These are phyloP conservation scores for Cyclotella cryptica DNA, from an alignment of 108 stramenopile genomes.

Conservation along the genomic window DNA sequence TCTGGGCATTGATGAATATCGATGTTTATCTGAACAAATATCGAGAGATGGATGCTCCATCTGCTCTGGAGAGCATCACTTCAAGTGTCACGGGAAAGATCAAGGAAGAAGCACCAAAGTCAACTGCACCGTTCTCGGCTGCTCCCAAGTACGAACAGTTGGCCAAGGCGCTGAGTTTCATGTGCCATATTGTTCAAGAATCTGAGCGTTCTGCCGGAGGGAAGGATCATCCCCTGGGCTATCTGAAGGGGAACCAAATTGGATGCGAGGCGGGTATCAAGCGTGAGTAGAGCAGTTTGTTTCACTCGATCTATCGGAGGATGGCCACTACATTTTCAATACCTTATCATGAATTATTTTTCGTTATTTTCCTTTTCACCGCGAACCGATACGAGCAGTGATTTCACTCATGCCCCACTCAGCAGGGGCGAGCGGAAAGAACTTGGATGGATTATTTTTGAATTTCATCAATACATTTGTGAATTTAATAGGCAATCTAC, in stretches of 20 bases:
- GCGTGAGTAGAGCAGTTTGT: slow-evolving; percentile 21
- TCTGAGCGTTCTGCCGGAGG: slow-evolving; percentile 54
- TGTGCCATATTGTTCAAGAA: slow-evolving; percentile 83
- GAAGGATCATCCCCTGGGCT: slow-evolving; percentile 58
- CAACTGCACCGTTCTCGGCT: slow-evolving; percentile 30
- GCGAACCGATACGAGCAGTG: slow-evolving; percentile 7
- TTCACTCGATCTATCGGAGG: not conserved
- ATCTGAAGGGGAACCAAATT: slow-evolving; percentile 74
- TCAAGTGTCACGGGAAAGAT: slow-evolving; percentile 20
- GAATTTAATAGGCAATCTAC: slow-evolving; percentile 78
- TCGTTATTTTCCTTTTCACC: not conserved
- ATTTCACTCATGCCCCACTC: slow-evolving; percentile 85
- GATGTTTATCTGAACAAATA: slow-evolving; percentile 78
- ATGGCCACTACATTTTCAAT: not conserved
- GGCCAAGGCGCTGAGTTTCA: slow-evolving; percentile 84
- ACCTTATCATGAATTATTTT: not conserved
- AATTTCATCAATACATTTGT: slow-evolving; percentile 91
- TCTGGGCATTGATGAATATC: slow-evolving; percentile 86
- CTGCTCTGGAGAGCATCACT: slow-evolving; percentile 47
- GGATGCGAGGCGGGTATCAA: slow-evolving; percentile 87
- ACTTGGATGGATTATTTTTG: slow-evolving; percentile 79
- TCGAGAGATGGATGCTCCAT: slow-evolving; percentile 32
- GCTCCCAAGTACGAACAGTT: slow-evolving; percentile 84
- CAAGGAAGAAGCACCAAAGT: slow-evolving; percentile 3
- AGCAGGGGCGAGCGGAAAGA: slow-evolving; percentile 81